Base-by-base conservation (phyloP, 257 asterid genomes). In the Rauvolfia tetraphylla region DNA sequence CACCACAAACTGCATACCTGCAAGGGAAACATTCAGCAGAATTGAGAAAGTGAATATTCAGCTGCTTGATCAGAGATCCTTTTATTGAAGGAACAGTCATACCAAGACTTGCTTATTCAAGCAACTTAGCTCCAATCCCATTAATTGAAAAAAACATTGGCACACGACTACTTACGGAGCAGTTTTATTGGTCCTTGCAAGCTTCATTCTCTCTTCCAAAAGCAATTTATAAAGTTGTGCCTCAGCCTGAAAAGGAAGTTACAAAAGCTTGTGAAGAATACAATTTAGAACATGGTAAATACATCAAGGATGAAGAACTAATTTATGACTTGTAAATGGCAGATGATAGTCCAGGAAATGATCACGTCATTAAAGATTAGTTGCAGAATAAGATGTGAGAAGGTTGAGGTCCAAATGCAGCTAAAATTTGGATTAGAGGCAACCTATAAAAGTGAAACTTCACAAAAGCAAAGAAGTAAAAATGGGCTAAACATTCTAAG, bases 1-100 rank as follows among this genome's bases (percentile, higher is more conserved):
- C 98, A 68, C 98, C 97, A 79, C 97, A 94, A 80, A 94, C 80
- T 84, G 98, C 97, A 84, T 94, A 94, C 73, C 98, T 94, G 90
- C 86, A 84, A 72, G 85, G 68, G 63, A 34, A 59, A 76, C 75
- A 20, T 59, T 81, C 49, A 80, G 75, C 66, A 74, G 29, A 74
- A 75, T 66, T 75, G 76, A 78, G 49, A 68, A 53, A 4, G 38
- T 13, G 9, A 29, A 8, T 48, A 5, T 41, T 34, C 38, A 51
- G 48, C 58, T 33, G 1, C 7, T 31, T 67, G 59, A n/a, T 5
- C 17, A 15, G 27, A 68, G 75, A 76, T 54, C 33, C 70, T 56
- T 57, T 39, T 18, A 2, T n/a, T 46, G 51, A 67, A 71, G 27
- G 33, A 54, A 56, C 57, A 68, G 69, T 25, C 13, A 5, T 5